Base-by-base conservation (phyloP, 768 basidiomycete species). In the Gymnopilus junonius region DNA sequence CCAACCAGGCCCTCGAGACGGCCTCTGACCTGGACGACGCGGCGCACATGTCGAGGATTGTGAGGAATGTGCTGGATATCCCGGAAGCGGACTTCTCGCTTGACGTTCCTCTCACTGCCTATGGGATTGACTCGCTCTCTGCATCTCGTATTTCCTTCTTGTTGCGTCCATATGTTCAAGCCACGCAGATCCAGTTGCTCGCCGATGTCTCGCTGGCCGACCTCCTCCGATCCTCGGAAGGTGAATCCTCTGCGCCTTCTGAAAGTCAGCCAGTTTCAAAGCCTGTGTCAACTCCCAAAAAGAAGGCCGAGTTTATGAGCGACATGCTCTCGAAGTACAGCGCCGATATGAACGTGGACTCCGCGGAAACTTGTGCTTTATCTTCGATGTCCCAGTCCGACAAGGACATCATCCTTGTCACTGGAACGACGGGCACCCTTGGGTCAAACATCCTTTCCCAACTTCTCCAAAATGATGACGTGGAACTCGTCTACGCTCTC, bases 61-160 rank as follows among this genome's bases (percentile, higher is more conserved):
- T 69, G 17, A 62, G 59, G 43, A 60, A 62, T 34, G 63, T 70
- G 25, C 65, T 79, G n/a, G 76, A 76, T 48, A 64, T 82, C 23
- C 59, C 74, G 1, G 61, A 61, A 20, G 70, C 74, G 20, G 79
- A 80, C 34, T 75, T 82, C 48, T 71, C 72, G 6, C 54, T 65
- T 0, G 74, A 80, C 12, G 73, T 79, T 6, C 80, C 81, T 1
- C 70, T 82, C 50, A 79, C 78, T 1, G 70, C 76, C 2, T 82
- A 81, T 42, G 81, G 81, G 8, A 69, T 81, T 17, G 80, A 82
- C 63, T 82, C 80, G 1, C 72, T 82, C 6, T 71, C 76, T 10
- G 80, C 80, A 14, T 75, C 75, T 5, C 71, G 73, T n/a, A 64
- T 80, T 11, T 76, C 80, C 4, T 71, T 71, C 55, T 70, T 71